Evolutionary conservation across 805 yeast species (phyloP).

Genomic region (Candida maesae): DNA sequence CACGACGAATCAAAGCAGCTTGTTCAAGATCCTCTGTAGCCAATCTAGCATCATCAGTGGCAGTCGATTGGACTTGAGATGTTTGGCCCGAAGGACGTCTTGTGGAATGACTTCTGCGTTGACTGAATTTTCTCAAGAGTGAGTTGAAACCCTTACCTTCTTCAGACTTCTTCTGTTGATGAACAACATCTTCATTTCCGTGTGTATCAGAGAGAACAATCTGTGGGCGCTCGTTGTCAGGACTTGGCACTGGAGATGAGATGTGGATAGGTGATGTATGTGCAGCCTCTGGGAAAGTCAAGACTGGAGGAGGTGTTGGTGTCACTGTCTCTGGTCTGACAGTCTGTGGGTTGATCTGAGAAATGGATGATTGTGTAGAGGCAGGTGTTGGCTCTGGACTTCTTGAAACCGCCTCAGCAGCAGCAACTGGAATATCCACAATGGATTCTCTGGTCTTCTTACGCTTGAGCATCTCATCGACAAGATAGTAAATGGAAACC

Average conservation of each 20-base stretch:
- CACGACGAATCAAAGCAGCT: constrained; percentile 22
- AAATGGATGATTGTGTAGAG: not conserved
- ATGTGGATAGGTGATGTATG: constrained; percentile 47
- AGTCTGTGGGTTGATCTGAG: not conserved
- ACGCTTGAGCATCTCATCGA: constrained; percentile 76
- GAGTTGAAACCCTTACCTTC: constrained; percentile 27
- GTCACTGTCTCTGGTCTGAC: constrained; percentile 5
- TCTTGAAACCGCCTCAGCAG: constrained; percentile 9
- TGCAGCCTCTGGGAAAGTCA: constrained; percentile 45
- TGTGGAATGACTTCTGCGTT: constrained; percentile 25
- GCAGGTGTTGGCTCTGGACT: constrained; percentile 14
- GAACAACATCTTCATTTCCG: constrained; percentile 32
- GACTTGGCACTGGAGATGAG: constrained; percentile 37
- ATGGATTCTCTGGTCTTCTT: constrained; percentile 53
- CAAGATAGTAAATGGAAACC: constrained; percentile 80
- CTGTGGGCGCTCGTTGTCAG: constrained; percentile 35
- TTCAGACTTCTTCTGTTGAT: constrained; percentile 33
- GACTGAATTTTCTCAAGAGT: constrained; percentile 28
- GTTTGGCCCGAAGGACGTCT: constrained; percentile 20
- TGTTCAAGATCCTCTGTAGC: too few species aligned
- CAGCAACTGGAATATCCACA: constrained; percentile 23
- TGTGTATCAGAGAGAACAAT: constrained; percentile 39
- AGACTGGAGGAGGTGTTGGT: constrained; percentile 39
- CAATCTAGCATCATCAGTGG: constrained; percentile 1
- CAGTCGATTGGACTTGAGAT: not conserved